phyloP scores from a whole-genome alignment of 495 filamentous ascomycete genomes.

The Rostrohypoxylon terebratum region DNA sequence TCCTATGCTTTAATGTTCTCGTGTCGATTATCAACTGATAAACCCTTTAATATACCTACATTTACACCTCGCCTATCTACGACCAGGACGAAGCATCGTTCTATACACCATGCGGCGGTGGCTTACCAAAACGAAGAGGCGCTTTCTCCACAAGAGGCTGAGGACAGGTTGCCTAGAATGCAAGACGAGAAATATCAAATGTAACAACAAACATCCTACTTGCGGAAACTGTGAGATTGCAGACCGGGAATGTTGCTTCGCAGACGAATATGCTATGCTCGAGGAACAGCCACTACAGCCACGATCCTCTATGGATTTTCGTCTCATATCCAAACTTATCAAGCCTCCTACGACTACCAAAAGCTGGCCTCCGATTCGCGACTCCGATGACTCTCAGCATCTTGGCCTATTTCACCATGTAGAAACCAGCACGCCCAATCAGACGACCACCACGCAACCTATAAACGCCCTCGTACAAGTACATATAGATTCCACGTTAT shows the following conservation, averaged over 20 bases:
- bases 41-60: background rate
- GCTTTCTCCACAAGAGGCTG: slow-evolving; percentile 54
- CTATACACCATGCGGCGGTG: background rate
- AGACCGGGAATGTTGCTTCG: background rate
- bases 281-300: background rate
- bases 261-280: background rate
- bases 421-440: background rate
- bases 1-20: background rate
- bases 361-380: background rate
- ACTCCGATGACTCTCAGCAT: background rate
- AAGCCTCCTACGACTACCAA: background rate
- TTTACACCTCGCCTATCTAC: background rate
- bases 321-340: background rate
- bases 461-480: slow-evolving; percentile 1
- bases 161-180: slow-evolving; percentile 57
- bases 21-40: background rate
- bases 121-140: background rate
- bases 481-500: background rate
- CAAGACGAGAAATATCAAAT: slow-evolving; percentile 57
- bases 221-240: slow-evolving; percentile 27
- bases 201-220: slow-evolving; percentile 24
- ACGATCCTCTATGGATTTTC: background rate
- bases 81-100: background rate
- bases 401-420: background rate
- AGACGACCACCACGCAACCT: background rate